phyloP scores from a whole-genome alignment of 2,329 filamentous ascomycete species.

The Ophiostoma quercus region DNA sequence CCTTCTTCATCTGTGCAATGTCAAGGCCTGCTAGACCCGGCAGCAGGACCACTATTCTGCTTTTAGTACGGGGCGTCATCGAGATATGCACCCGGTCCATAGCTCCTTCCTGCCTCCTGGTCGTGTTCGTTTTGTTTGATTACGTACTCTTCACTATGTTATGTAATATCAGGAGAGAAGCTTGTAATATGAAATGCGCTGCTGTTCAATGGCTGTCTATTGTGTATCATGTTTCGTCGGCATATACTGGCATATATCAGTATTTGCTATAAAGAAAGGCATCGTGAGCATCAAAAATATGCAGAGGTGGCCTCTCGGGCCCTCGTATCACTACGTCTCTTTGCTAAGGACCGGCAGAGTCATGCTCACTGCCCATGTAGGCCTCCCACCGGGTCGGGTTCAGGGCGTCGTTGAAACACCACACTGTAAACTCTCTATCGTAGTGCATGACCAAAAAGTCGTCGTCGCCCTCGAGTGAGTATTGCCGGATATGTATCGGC shows the following conservation, averaged over 20 bases:
- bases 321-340: too few relatives aligned
- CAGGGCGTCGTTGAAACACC: constrained; percentile 23
- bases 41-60: not conserved
- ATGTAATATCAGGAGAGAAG: not conserved
- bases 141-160: not conserved
- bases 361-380: not conserved
- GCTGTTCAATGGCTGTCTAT: not conserved
- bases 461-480: constrained; percentile 27
- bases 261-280: too few relatives aligned
- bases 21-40: not conserved
- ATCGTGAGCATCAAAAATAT: too few relatives aligned
- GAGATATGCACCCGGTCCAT: not conserved
- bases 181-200: not conserved
- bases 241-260: not conserved
- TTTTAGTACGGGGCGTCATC: not conserved
- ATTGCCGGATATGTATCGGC: constrained; percentile 21
- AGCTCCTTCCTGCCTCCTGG: not conserved
- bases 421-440: constrained; percentile 24
- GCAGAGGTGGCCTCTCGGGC: too few relatives aligned
- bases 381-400: not conserved
- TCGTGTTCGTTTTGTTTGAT: constrained; percentile 5
- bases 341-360: not conserved
- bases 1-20: not conserved
- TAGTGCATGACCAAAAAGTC: constrained; percentile 26
- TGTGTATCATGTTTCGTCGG: not conserved